Base-by-base conservation (phyloP, 371 early-diverging fungal genomes). In the Entomophthora muscae region DNA sequence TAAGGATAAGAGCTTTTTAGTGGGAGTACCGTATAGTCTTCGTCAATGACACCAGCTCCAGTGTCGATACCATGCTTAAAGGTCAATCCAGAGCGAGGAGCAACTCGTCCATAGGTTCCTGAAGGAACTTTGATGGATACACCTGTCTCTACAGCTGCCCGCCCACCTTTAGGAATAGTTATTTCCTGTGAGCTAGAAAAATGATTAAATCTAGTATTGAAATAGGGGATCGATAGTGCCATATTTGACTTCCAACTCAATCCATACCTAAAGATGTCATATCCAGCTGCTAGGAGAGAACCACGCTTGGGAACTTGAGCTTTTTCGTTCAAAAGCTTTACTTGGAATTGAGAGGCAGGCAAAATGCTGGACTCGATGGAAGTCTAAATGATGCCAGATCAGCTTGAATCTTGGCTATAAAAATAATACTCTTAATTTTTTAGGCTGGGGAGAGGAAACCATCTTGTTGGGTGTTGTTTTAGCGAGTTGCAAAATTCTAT, bases 21-120 rank as follows among this genome's bases (percentile, higher is more conserved):
- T n/a, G n/a, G n/a, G n/a, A n/a, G 33, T 65, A 91, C 92, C 29
- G 96, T 79, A 73, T 97, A 99, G 72, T 98, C 99, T 13, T 80
- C 76, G 69, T 99, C 99, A 68, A 99, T 83, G 13, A 99, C 98
- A 32, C 98, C 99, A 26, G 95, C 99, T 13, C 92, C 95, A 22
- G 84, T 83, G 70, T 98, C 95, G 52, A 98, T 77, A 67, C 87
- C 90, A 73, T 90, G 83, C 71, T 93, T 95, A 42, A 89, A 76
- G 0, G 97, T 93, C 57, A 98, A 78, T 0, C 97, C 93, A 42
- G 86, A 84, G 29, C 98, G 81, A 28, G 97, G 95, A 0, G 97
- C 95, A 5, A 98, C 87, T 67, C 98, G 88, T 7, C 95, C 98
- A 73, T 97, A 98, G 58, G 87, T 85, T 2, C 90, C 91, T 56